Evolutionary conservation across 2,329 filamentous ascomycete species (phyloP), one percentile per base, ranked within the genome.

Genomic region (Colletotrichum siamense): DNA sequence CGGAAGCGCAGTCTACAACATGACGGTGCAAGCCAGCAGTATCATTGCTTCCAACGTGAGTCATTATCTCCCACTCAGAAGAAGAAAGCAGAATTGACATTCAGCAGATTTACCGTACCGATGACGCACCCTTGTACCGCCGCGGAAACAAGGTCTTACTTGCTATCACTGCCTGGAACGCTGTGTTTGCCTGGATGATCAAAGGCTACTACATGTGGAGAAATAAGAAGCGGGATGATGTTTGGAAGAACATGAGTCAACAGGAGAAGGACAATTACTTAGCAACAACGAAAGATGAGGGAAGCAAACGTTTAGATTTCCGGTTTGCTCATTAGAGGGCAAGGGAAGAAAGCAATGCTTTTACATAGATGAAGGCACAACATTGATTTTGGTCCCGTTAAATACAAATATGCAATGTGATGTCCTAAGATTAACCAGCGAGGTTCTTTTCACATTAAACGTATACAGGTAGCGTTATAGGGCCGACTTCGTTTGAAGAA

Each of bases 1-100:
- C 13, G 89, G 90, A 1, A 88, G 89, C 0, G 92, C 91, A 0
- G 77, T 92, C 10, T 94, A 93, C 84, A 94, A 93, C 79, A 89
- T 89, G 87, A 84, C 84, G 22, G 86, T 89, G 0, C 88, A 89
- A 73, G 83, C 85, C 0, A 83, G 84, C 28, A 85, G 82, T 63
- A 88, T 89, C 65, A 84, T 87, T 34, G 81, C 84, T 0, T 85
- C 85, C 6, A 88, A 88, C 28, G 81, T 83, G 44, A 75, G 81
- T 74, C 0, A n/a, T 1, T 13, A 0, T 28, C 16, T 0, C 4
- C 57, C 9, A 13, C 10, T 9, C 12, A 24, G 7, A 39, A 4
- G 24, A 4, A 26, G 7, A 8, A 3, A 28, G 0, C 9, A 26
- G 10, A 3, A 2, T 28, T 69, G 16, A 57, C 16, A 18, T 13